Conservation (phyloP, 345 rosid genomes). For the Populus pruinosa region DNA sequence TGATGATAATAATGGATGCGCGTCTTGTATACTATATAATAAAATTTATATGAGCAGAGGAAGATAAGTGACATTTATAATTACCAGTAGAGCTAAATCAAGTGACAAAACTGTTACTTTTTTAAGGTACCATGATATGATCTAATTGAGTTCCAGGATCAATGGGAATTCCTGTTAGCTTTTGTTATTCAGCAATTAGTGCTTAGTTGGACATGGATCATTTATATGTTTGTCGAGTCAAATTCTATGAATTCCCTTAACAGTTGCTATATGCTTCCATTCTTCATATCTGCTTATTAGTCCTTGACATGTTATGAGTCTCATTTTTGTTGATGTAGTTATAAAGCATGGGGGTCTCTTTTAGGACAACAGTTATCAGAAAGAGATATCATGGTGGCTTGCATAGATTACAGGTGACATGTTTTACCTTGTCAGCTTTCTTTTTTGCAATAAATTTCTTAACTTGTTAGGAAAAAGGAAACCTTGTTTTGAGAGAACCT, state of each 20-base stretch:
- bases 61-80: too few relatives aligned
- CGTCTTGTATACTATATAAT: too few relatives aligned
- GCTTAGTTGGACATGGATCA: neutral
- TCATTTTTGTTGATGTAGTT: conserved; percentile 51
- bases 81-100: too few relatives aligned
- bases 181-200: neutral
- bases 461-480: neutral
- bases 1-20: too few relatives aligned
- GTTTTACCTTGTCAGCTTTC: neutral
- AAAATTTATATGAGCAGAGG: too few relatives aligned
- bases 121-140: neutral
- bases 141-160: neutral
- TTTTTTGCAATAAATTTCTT: neutral
- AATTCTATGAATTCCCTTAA: neutral
- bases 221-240: neutral
- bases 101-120: too few relatives aligned
- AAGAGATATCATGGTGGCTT: conserved; percentile 87
- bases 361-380: conserved; percentile 91
- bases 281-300: conserved; percentile 1
- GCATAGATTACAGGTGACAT: conserved; percentile 89
- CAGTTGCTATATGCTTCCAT: neutral
- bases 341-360: conserved; percentile 98
- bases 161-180: neutral
- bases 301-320: conserved; percentile 14
- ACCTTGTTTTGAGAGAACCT: neutral